These are phyloP conservation scores for Candida vaughaniae DNA, from an alignment of 805 yeast genomes.

Conservation along the genomic window DNA sequence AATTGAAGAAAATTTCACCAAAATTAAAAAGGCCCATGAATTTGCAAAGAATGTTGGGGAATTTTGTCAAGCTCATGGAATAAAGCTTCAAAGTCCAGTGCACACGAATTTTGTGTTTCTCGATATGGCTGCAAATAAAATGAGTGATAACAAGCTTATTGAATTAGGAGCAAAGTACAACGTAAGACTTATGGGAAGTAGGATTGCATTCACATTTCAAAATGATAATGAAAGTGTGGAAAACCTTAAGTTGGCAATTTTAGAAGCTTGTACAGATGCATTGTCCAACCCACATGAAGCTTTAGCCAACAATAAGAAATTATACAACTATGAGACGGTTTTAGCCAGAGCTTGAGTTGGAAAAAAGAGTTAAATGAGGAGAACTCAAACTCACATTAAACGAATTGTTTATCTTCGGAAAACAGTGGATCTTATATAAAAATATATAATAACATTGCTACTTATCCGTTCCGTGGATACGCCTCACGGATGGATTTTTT, in stretches of 20 bases:
- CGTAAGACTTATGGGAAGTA: conserved; percentile 62
- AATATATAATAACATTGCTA: too few relatives aligned
- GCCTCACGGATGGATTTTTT: too few relatives aligned
- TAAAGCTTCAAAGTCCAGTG: conserved; percentile 35
- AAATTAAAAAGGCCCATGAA: conserved; percentile 31
- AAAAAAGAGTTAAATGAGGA: too few relatives aligned
- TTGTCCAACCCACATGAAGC: conserved; percentile 46
- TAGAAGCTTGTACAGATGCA: conserved; percentile 58
- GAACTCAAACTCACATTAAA: too few relatives aligned
- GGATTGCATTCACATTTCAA: conserved; percentile 40
- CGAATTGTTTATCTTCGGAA: too few relatives aligned
- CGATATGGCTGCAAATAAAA: conserved; percentile 29
- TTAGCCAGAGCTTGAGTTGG: too few relatives aligned
- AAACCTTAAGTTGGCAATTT: conserved; percentile 46
- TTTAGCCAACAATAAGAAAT: conserved; percentile 19
- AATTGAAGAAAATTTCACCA: conserved; percentile 37
- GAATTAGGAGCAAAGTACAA: conserved; percentile 53
- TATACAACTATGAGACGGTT: conserved; percentile 23
- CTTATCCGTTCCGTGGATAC: too few relatives aligned
- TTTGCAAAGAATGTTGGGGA: conserved; percentile 34
- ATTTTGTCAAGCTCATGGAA: conserved; percentile 28
- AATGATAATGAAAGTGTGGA: conserved; percentile 29
- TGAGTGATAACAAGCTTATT: conserved; percentile 25
- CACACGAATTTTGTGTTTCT: conserved; percentile 43
- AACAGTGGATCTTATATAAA: too few relatives aligned